phyloP scores from a whole-genome alignment of 106 monocot species.

The Acanthochlamys bracteata region DNA sequence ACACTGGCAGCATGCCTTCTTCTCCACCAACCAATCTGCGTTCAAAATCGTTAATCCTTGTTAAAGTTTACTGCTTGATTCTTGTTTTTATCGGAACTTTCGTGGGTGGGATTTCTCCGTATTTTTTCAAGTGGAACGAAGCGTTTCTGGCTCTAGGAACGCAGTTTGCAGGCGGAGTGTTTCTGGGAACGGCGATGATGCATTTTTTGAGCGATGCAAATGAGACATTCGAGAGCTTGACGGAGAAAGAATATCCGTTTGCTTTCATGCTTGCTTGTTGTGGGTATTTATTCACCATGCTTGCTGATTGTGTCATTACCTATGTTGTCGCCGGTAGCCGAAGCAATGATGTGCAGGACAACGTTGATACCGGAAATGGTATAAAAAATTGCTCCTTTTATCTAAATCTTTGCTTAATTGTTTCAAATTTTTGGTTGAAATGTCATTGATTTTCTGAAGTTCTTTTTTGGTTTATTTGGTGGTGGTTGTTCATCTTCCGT shows the following conservation, averaged over 20 bases:
- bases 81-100: constrained; percentile 57
- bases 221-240: constrained; percentile 56
- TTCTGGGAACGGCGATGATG: constrained; percentile 83
- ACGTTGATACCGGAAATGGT: too few species aligned
- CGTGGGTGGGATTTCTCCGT: constrained; percentile 61
- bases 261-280: constrained; percentile 77
- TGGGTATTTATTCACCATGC: constrained; percentile 59
- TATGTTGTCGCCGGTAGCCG: constrained; percentile 23
- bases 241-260: constrained; percentile 46
- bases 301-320: constrained; percentile 45
- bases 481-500: too few species aligned
- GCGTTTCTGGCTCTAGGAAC: constrained; percentile 58
- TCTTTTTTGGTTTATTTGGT: too few species aligned
- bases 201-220: constrained; percentile 74
- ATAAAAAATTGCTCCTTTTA: too few species aligned
- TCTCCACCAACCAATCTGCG: constrained; percentile 25
- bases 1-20: too few species aligned
- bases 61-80: constrained; percentile 67
- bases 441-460: too few species aligned
- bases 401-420: too few species aligned
- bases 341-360: background rate
- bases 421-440: too few species aligned
- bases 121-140: constrained; percentile 79
- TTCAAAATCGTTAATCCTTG: constrained; percentile 35
- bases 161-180: constrained; percentile 90